Evolutionary conservation across 2,329 filamentous ascomycete species (phyloP).

Genomic region (Pyricularia sp.): DNA sequence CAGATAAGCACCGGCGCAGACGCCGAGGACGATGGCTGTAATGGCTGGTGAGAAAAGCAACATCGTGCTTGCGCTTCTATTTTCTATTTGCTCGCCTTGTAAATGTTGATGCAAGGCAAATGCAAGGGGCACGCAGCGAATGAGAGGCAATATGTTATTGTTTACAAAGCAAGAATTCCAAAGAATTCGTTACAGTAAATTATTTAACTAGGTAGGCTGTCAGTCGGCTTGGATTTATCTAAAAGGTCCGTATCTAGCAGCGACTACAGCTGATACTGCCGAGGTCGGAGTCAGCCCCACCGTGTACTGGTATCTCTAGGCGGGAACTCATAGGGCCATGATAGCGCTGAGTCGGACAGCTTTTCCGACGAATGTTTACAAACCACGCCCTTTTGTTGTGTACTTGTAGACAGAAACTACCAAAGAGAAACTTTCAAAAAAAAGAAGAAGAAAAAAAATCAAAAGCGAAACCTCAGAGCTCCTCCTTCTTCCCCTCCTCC

Average conservation of each 20-base stretch:
- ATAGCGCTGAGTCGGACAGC: neutral
- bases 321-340: neutral
- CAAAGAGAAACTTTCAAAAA: neutral
- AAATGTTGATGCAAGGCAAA: neutral
- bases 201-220: neutral
- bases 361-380: neutral
- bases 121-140: neutral
- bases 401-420: no score
- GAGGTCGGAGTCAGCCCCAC: neutral
- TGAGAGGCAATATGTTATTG: neutral
- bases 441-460: neutral
- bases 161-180: neutral
- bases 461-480: conserved; percentile 3
- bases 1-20: conserved; percentile 8
- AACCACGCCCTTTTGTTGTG: neutral
- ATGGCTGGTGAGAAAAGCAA: conserved; percentile 11
- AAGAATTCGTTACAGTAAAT: neutral
- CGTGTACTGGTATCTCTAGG: neutral
- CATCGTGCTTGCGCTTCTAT: conserved; percentile 1
- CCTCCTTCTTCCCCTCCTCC: neutral
- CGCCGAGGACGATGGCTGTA: conserved; percentile 7
- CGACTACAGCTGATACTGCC: neutral
- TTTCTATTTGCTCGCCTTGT: neutral
- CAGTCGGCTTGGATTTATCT: neutral
- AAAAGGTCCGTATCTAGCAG: neutral